Evolutionary conservation across 2,329 filamentous ascomycete species (phyloP), one percentile per base, ranked within the genome.

Genomic region (Sclerotinia nivalis): DNA sequence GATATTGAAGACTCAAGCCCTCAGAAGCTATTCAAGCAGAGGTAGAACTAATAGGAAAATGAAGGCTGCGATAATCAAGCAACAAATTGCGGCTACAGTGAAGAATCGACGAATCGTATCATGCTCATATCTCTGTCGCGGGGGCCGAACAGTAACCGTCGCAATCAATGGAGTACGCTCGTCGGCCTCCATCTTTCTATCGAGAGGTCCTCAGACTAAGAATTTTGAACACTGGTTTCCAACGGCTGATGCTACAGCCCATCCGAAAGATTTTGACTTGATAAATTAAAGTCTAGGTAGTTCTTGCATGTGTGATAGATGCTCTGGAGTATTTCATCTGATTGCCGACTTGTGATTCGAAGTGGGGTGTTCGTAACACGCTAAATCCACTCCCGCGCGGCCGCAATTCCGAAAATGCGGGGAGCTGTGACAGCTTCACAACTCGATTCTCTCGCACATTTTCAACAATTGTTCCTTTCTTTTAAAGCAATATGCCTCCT

Each of bases 151-250:
- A 31, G 78, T 84, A 70, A 92, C 87, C 66, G 86, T 88, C 76
- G 88, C 84, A 72, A 93, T 85, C 75, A 93, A 84, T 70, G 90
- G 90, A 65, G 89, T 91, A 70, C 82, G 83, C 82, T 93, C 77
- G 54, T 74, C 72, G 66, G 64, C 69, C 60, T 66, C 54, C 54
- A 47, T 69, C 31, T 28, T 52, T 40, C 13, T 1, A 40, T 52
- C 28, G 7, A 50, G 45, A 2, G 2, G 9, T 50, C 2, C 6
- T 43, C 4, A 59, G 7, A 5, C 40, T 18, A 25, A 18, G 10
- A 43, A 25, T 13, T 7, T 25, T 37, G 22, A n/a, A 28, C 37
- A 47, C 15, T 64, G 31, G 40, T 6, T 7, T 13, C n/a, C 45
- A 45, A 40, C 13, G 31, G 12, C 15, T 25, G 34, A 37, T 12